Evolutionary conservation across 192 early-diverging fungal species (phyloP), one percentile per base, ranked within the genome.

Genomic region (Coemansia asiatica): DNA sequence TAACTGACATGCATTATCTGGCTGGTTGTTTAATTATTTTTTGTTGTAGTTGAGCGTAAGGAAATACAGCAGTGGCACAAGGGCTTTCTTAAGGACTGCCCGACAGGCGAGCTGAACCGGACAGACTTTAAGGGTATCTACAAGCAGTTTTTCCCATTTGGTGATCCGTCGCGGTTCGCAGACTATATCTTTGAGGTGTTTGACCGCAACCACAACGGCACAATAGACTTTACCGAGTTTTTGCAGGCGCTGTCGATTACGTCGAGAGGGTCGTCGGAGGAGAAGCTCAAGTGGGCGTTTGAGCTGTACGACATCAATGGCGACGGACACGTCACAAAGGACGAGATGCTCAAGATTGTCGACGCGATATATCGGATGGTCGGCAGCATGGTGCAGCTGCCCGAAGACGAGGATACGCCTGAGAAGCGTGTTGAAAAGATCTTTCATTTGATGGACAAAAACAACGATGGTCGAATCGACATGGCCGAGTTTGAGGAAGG

Each of bases 81-180:
- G 75, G 94, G 94, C 18, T 97, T 97, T 67, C 81, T 94, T 50
- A 94, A 93, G 77, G 94, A 95, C 68, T 95, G 93, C 64, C 95
- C 95, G 8, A 79, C 84, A 7, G 95, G 95, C 26, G 79, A 88
- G 71, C 84, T 98, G 29, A 87, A 92, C 84, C 87, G 89, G 69
- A 79, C 87, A 3, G 90, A 94, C 65, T 96, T 98, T 66, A 90
- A 89, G 75, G 89, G 92, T 56, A 94, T 96, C 57, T 98, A 95
- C 83, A 95, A 96, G 77, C 91, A 92, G 64, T 96, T 93, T 72
- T 98, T 98, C 66, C 94, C 95, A n/a, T 96, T 98, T 74, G 95
- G 95, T 26, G 93, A 98, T 72, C 87, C 93, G 6, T 88, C 90
- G 46, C 84, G 85, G 46, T 98, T 94, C 79, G 92, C 95, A 9